Conservation (phyloP, 2,329 filamentous ascomycete genomes). For the Cladophialophora carrionii region DNA sequence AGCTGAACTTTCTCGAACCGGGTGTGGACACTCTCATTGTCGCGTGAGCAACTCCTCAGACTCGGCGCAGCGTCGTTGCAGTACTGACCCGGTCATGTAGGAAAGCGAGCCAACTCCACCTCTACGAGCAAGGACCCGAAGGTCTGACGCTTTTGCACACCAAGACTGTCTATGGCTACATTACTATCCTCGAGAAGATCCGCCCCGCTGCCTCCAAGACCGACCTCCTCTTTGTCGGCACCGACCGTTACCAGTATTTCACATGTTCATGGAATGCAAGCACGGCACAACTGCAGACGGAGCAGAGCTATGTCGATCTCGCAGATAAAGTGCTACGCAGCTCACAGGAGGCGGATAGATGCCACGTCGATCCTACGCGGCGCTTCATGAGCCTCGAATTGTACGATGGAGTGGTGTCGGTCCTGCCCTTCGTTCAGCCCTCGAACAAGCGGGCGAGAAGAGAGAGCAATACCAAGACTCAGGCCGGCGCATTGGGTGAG, state of each 20-base stretch:
- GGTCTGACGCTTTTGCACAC: constrained; percentile 68
- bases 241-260: constrained; percentile 87
- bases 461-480: constrained; percentile 26
- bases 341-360: constrained; percentile 79
- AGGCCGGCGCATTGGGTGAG: constrained; percentile 60
- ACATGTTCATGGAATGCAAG: constrained; percentile 78
- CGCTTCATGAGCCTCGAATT: constrained; percentile 68
- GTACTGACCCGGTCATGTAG: constrained; percentile 50
- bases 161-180: constrained; percentile 78
- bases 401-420: constrained; percentile 68
- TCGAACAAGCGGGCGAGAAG: constrained; percentile 50
- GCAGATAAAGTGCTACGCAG: constrained; percentile 67
- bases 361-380: constrained; percentile 79
- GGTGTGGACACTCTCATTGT: constrained; percentile 82
- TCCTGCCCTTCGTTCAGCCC: constrained; percentile 63
- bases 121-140: constrained; percentile 72
- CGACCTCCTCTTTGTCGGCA: constrained; percentile 90
- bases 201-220: constrained; percentile 72
- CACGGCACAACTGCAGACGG: constrained; percentile 56
- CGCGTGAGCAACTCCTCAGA: constrained; percentile 65
- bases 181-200: constrained; percentile 81
- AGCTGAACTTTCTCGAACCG: constrained; percentile 72
- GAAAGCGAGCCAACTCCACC: constrained; percentile 82
- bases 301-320: constrained; percentile 63
- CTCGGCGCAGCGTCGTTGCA: background rate